Base-by-base conservation (phyloP, 2,329 filamentous ascomycete genomes). In the Pyrenochaeta sp. region DNA sequence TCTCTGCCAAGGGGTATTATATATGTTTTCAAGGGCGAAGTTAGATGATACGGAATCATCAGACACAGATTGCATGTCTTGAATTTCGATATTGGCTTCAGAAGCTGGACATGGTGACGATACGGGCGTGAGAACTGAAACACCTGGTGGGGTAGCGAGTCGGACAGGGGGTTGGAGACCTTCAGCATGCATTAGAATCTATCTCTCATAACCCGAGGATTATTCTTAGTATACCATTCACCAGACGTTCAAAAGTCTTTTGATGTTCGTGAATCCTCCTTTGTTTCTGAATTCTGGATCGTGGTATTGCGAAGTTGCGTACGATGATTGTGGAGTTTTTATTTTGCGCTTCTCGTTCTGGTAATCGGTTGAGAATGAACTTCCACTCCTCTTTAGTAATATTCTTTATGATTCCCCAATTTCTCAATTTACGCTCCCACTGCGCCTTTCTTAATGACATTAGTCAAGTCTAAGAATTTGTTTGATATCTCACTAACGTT, bases 341-440 rank as follows among this genome's bases (percentile, higher is more conserved):
- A 17, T 33, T 12, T 14, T 46, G 11, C 14, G 30, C 9, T 17
- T 51, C 15, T n/a, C 50, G 45, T 18, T 37, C 41, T 3, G 31
- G 30, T 7, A 46, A 18, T 2, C 49, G 42, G 9, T 4, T 12
- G 6, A 39, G 30, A n/a, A 53, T 50, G 18, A 49, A 50, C 15
- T 31, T 31, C 54, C 54, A 57, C 14, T 52, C 51, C 7, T 36
- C 41, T 30, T 43, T 31, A 11, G 36, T 52, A 30, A 39, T 23
- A 27, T 52, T 45, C 30, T 52, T 58, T 4, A n/a, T 32, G 9
- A 53, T 20, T 2, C 14, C 17, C 52, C 53, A 56, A n/a, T 46
- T 54, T 15, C 14, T 21, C 17, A 60, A 36, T 1, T 5, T 37
- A 20, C 46, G 32, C 21, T 54, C 49, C 29, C 52, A 60, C 44